Conservation (phyloP, 2,329 filamentous ascomycete species). For the Penicillium sp. region DNA sequence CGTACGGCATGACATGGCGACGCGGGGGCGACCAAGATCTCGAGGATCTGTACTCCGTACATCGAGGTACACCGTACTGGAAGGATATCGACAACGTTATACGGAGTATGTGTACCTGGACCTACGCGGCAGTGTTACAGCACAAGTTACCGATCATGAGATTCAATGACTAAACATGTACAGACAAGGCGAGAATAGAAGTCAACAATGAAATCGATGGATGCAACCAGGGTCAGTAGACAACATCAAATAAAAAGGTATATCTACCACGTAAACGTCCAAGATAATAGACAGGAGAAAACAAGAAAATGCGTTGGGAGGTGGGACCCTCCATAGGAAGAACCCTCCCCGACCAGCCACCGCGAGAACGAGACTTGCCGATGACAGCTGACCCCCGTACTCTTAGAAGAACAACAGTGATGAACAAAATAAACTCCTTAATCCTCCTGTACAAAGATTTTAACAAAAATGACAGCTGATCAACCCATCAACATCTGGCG, state of each 20-base stretch:
- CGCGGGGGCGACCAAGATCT: no score
- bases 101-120: background rate
- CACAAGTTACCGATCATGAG: conserved; percentile 17
- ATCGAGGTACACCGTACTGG: no score
- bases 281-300: conserved; percentile 30
- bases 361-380: background rate
- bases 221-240: conserved; percentile 31
- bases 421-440: conserved; percentile 21
- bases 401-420: conserved; percentile 7
- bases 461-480: conserved; percentile 3
- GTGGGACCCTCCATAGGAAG: background rate
- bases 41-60: no score
- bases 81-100: no score
- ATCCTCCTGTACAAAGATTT: conserved; percentile 31
- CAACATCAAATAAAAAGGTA: conserved; percentile 33
- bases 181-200: conserved; percentile 19
- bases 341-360: background rate
- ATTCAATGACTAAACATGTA: conserved; percentile 29
- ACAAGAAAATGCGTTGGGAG: conserved; percentile 12
- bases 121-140: background rate
- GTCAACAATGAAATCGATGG: conserved; percentile 24
- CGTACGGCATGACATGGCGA: no score
- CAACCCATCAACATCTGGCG: background rate
- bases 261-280: conserved; percentile 32
- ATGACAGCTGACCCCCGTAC: background rate